These are phyloP conservation scores for Helotiales sp. DNA, from an alignment of 2,329 filamentous ascomycete species.

Conservation along the genomic window DNA sequence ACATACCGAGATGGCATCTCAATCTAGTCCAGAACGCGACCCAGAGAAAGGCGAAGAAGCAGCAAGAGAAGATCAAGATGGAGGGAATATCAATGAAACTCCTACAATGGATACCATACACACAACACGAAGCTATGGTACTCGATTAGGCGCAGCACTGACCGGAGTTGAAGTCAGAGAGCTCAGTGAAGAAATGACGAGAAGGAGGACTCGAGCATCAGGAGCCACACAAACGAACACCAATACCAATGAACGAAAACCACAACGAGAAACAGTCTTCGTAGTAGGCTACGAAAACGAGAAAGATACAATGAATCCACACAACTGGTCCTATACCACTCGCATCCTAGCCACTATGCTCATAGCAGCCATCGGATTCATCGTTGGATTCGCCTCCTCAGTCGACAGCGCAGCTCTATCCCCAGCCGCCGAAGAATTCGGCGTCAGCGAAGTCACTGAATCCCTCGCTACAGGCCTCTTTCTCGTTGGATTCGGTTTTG, in stretches of 20 bases:
- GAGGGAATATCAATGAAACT: slow-evolving; percentile 9
- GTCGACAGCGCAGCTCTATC: slow-evolving; percentile 51
- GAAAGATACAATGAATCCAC: slow-evolving; percentile 40
- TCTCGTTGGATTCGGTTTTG: slow-evolving; percentile 39
- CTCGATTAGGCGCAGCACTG: slow-evolving; percentile 22
- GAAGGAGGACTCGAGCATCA: slow-evolving; percentile 4
- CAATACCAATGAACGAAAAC: slow-evolving; percentile 6
- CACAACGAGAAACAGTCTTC: slow-evolving; percentile 33
- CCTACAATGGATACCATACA: slow-evolving; percentile 1
- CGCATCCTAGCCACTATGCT: slow-evolving; percentile 42
- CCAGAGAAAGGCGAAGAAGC: slow-evolving; percentile 18
- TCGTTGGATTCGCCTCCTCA: slow-evolving; percentile 51
- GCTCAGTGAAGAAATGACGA: slow-evolving; percentile 22
- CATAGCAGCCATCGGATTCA: slow-evolving; percentile 48
- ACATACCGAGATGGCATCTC: not conserved
- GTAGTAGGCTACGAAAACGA: slow-evolving; percentile 42
- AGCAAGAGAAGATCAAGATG: not conserved
- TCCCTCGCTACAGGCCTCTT: slow-evolving; percentile 46
- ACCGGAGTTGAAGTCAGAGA: slow-evolving; percentile 26
- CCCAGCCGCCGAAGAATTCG: slow-evolving; percentile 45
- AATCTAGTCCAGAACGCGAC: slow-evolving; percentile 12
- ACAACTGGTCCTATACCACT: slow-evolving; percentile 38
- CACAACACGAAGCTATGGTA: slow-evolving; percentile 21
- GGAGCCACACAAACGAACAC: not conserved
- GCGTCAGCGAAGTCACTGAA: slow-evolving; percentile 50